These are phyloP conservation scores for Phytopythium kandeliae DNA, from an alignment of 352 stramenopile genomes.

Conservation along the genomic window DNA sequence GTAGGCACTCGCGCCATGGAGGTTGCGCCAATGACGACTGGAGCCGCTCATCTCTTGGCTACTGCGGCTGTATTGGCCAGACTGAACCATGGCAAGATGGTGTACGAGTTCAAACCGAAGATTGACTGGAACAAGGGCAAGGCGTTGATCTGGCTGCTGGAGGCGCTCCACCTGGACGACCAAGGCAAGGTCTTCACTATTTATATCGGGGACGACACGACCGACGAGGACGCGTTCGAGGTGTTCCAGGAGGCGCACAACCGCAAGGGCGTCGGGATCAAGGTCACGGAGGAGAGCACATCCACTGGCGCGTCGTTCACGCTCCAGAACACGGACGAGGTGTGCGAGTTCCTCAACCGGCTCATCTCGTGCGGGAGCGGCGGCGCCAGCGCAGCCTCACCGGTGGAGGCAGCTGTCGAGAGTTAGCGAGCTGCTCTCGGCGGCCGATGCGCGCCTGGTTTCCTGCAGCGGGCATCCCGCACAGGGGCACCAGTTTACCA, in stretches of 20 bases:
- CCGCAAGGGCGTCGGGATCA: slow-evolving; percentile 74
- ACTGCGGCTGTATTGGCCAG: slow-evolving; percentile 13
- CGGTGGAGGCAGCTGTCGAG: slow-evolving; percentile 8
- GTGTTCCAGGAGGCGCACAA: slow-evolving; percentile 50
- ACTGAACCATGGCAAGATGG: slow-evolving; percentile 84
- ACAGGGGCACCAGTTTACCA: too few relatives aligned
- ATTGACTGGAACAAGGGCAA: slow-evolving; percentile 92
- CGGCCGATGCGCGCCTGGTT: too few relatives aligned
- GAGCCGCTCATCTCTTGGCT: neutral
- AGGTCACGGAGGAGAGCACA: slow-evolving; percentile 72
- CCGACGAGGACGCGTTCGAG: slow-evolving; percentile 83
- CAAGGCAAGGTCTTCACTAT: slow-evolving; percentile 84
- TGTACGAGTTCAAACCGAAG: slow-evolving; percentile 89
- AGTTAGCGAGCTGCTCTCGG: neutral
- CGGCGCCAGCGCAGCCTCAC: neutral
- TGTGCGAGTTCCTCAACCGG: slow-evolving; percentile 68
- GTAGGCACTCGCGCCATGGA: slow-evolving; percentile 17
- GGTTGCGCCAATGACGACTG: neutral
- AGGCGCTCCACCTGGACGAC: slow-evolving; percentile 65
- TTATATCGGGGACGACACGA: slow-evolving; percentile 91
- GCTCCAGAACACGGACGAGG: slow-evolving; percentile 68
- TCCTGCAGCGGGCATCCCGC: too few relatives aligned
- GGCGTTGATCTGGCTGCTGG: slow-evolving; percentile 80
- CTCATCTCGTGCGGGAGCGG: slow-evolving; percentile 36
- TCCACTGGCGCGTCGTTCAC: slow-evolving; percentile 68